Percentiles rank a stretch among this genome's conserved stretches.
Evolutionary conservation across 306 rosid genomes (phyloP).

Genomic region (Sphenostylis stenocarpa): DNA sequence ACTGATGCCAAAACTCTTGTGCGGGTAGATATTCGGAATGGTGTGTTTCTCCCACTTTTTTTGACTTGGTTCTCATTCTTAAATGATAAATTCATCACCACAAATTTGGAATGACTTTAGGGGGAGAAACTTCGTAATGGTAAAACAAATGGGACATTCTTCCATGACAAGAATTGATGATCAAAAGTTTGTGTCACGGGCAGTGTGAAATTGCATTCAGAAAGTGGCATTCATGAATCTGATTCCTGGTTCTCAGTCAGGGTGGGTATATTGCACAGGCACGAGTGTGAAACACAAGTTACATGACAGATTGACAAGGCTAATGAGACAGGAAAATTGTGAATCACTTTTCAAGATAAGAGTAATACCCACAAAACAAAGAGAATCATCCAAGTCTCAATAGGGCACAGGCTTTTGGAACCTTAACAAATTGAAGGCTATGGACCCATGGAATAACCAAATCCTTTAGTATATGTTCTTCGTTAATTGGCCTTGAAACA

Average conservation of each 20-base stretch:
- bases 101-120: background rate
- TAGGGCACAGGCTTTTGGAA: background rate
- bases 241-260: slow-evolving; percentile 21
- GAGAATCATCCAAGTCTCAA: background rate
- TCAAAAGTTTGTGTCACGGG: background rate
- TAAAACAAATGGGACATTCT: background rate
- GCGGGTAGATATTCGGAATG: background rate
- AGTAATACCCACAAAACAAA: slow-evolving; percentile 9
- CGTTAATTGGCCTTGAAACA: background rate
- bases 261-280: slow-evolving; percentile 16
- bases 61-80: background rate
- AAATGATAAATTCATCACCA: background rate
- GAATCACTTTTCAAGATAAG: background rate
- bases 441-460: background rate
- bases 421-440: background rate
- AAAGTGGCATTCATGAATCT: slow-evolving; percentile 6
- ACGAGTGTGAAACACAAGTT: slow-evolving; percentile 31
- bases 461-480: background rate
- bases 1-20: slow-evolving; percentile 14
- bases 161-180: background rate
- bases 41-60: background rate
- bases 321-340: background rate
- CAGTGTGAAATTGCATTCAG: background rate
- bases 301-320: slow-evolving; percentile 11
- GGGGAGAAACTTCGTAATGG: background rate